Conservation (phyloP, 768 basidiomycete species). For the Mrakia frigida region DNA sequence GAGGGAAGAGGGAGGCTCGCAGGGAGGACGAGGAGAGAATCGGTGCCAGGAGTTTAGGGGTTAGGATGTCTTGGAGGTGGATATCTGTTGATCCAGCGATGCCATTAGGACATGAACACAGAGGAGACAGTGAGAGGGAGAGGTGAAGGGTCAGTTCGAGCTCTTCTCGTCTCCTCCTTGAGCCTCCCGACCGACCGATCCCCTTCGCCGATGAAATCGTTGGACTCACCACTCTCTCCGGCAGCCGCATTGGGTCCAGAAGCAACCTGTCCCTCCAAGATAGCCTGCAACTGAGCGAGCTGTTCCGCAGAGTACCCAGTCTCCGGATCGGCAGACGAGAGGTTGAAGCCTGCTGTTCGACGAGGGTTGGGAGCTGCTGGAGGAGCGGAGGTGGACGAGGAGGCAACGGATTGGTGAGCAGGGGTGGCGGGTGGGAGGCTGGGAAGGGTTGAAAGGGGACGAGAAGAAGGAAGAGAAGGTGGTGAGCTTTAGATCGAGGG, state of each 20-base stretch:
- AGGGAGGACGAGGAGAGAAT: constrained; percentile 26
- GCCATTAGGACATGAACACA: not conserved
- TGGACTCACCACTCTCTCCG: constrained; percentile 26
- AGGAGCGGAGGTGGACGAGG: not conserved
- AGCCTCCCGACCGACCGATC: not conserved
- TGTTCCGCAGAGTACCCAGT: constrained; percentile 22
- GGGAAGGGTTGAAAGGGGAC: not conserved
- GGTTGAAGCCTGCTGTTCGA: constrained; percentile 23
- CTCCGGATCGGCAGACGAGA: not conserved
- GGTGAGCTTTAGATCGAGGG: not conserved
- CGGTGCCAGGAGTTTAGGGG: constrained; percentile 23
- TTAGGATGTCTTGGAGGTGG: constrained; percentile 30
- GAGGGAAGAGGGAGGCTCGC: constrained; percentile 27
- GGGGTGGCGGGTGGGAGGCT: constrained; percentile 29
- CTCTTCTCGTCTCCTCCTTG: not conserved
- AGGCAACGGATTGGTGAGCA: constrained; percentile 19
- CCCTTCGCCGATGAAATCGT: not conserved
- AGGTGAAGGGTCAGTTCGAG: not conserved
- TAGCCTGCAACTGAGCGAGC: constrained; percentile 28
- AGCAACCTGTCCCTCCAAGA: constrained; percentile 24
- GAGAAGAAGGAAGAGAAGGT: not conserved
- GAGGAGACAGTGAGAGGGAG: no score
- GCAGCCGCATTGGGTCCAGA: constrained; percentile 2
- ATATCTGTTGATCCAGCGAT: not conserved
- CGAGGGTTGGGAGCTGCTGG: constrained; percentile 32